Evolutionary conservation across 2,329 filamentous ascomycete genomes (phyloP).

Genomic region (Xylaria sp.): DNA sequence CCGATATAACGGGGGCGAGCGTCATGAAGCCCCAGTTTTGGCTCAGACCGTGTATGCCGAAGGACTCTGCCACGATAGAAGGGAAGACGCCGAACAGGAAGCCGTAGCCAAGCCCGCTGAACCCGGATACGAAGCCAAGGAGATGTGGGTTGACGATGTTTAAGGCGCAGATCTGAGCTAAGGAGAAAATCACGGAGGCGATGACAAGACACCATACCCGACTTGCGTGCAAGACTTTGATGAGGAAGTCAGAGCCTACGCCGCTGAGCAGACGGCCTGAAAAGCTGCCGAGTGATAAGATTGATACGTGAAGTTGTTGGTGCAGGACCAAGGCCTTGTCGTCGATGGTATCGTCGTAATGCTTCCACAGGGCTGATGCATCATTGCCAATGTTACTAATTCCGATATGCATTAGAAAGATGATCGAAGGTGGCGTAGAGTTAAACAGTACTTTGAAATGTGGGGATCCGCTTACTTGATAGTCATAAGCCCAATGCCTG

Average conservation of each 20-base stretch:
- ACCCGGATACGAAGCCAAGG: constrained; percentile 80
- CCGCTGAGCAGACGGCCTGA: constrained; percentile 82
- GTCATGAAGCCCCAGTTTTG: constrained; percentile 99
- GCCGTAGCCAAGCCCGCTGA: constrained; percentile 91
- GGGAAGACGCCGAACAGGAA: constrained; percentile 95
- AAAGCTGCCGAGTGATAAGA: constrained; percentile 91
- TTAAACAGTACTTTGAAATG: background rate
- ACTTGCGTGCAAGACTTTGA: constrained; percentile 81
- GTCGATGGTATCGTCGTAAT: constrained; percentile 79
- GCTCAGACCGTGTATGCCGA: constrained; percentile 87
- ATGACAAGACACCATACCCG: constrained; percentile 91
- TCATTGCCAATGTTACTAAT: constrained; percentile 92
- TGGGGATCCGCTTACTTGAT: constrained; percentile 79
- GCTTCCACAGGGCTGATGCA: constrained; percentile 86
- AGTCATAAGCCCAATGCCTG: constrained; percentile 95
- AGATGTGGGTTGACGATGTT: constrained; percentile 80
- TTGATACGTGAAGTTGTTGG: constrained; percentile 93
- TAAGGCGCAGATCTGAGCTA: constrained; percentile 82
- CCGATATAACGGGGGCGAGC: constrained; percentile 84
- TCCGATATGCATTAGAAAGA: constrained; percentile 17
- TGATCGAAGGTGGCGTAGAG: background rate
- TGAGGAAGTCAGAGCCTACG: constrained; percentile 89
- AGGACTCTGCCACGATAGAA: constrained; percentile 87
- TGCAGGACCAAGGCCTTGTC: constrained; percentile 80
- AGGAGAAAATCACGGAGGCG: constrained; percentile 79